Conservation (phyloP, 2,329 filamentous ascomycete species). For the Torrubiella hemipterigena region DNA sequence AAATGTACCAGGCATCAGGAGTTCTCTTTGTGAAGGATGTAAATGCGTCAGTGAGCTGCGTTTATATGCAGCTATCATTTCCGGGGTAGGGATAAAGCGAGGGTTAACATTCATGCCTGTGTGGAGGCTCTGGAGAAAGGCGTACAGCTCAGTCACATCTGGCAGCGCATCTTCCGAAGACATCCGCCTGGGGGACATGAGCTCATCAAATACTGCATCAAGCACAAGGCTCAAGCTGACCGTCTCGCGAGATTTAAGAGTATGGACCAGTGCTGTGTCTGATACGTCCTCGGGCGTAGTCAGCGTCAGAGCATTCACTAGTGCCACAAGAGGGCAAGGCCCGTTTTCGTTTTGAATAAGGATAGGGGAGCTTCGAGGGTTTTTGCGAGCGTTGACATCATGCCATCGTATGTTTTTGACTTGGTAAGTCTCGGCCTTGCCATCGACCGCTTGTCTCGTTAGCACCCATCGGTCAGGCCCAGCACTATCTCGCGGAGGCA, state of each 20-base stretch:
- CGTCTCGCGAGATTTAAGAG: constrained; percentile 69
- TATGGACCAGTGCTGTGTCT: constrained; percentile 64
- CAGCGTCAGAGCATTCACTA: constrained; percentile 84
- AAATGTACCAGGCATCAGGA: constrained; percentile 57
- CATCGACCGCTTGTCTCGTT: constrained; percentile 29
- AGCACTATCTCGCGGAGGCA: constrained; percentile 23
- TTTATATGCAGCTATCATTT: constrained; percentile 33
- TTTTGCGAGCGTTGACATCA: constrained; percentile 47
- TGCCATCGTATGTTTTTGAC: constrained; percentile 87
- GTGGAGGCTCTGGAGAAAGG: constrained; percentile 77
- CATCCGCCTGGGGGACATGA: constrained; percentile 65
- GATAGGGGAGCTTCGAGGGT: constrained; percentile 69
- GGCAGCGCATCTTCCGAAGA: constrained; percentile 55
- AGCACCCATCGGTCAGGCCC: constrained; percentile 21
- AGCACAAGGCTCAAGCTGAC: constrained; percentile 77
- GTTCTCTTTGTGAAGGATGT: constrained; percentile 35
- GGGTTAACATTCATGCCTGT: constrained; percentile 99
- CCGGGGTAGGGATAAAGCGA: constrained; percentile 55
- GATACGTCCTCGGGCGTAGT: constrained; percentile 55
- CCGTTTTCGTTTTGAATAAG: constrained; percentile 90
- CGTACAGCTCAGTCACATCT: constrained; percentile 78
- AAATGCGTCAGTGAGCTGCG: constrained; percentile 40
- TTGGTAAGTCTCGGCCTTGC: constrained; percentile 67
- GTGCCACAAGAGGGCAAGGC: constrained; percentile 80
- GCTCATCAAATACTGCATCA: constrained; percentile 84